phyloP scores from a whole-genome alignment of 2,329 filamentous ascomycete species.

The Alternaria sp. region DNA sequence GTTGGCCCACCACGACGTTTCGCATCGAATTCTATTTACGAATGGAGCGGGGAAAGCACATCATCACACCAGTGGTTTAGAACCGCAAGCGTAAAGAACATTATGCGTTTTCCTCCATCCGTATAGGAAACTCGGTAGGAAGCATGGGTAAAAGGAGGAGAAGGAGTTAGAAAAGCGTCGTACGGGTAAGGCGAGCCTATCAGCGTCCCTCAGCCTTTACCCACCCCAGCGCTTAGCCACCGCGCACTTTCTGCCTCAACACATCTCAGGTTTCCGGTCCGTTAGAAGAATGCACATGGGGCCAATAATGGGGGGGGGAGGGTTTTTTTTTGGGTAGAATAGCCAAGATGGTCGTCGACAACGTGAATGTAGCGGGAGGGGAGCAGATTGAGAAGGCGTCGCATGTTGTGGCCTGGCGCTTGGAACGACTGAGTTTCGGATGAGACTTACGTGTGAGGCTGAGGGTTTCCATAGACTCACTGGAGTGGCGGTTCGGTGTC shows the following conservation, averaged over 20 bases:
- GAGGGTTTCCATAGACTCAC: not conserved
- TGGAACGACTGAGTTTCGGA: conserved; percentile 33
- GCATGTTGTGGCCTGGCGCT: conserved; percentile 28
- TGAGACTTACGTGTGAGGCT: conserved; percentile 10
- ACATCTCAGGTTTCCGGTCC: conserved; percentile 34
- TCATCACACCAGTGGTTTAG: conserved; percentile 22
- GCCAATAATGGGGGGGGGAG: not conserved
- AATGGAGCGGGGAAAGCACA: conserved; percentile 29
- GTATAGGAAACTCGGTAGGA: not conserved
- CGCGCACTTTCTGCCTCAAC: conserved; percentile 6
- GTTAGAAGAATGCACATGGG: conserved; percentile 24
- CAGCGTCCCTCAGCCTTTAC: conserved; percentile 13
- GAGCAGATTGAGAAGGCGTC: conserved; percentile 37
- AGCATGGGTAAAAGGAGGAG: conserved; percentile 5
- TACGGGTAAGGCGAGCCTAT: conserved; percentile 19
- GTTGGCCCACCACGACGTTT: conserved; percentile 24
- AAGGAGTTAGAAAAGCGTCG: not conserved
- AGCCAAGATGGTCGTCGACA: conserved; percentile 11
- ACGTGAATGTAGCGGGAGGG: conserved; percentile 18
- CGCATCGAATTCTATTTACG: conserved; percentile 29
- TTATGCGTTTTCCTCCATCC: conserved; percentile 39
- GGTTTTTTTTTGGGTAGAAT: not conserved
- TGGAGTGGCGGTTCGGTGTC: not conserved
- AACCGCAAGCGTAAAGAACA: conserved; percentile 31
- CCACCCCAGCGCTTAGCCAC: conserved; percentile 24